Percentiles rank a stretch among this genome's conserved stretches.
These are phyloP conservation scores for Trichocladium uniseriatum DNA, from an alignment of 495 filamentous ascomycete genomes.

Conservation along the genomic window DNA sequence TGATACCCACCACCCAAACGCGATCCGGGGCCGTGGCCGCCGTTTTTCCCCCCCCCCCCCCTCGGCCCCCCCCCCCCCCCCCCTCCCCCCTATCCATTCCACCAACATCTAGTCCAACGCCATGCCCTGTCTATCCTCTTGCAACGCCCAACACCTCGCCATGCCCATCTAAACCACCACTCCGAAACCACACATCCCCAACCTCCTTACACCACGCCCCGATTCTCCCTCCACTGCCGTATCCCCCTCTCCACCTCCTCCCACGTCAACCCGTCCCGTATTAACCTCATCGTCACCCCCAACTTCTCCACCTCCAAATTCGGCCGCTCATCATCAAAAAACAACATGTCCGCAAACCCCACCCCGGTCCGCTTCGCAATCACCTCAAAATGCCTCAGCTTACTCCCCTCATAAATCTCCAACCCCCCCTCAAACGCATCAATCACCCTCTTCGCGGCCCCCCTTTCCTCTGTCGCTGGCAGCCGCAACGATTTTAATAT, in stretches of 20 bases:
- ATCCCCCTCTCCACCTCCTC: slow-evolving; percentile 74
- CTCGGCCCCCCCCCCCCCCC: background rate
- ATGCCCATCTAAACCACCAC: too few relatives aligned
- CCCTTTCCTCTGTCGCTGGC: slow-evolving; percentile 16
- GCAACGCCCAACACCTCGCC: too few relatives aligned
- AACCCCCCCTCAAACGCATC: slow-evolving; percentile 72
- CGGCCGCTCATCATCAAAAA: slow-evolving; percentile 88
- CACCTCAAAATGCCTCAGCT: slow-evolving; percentile 72
- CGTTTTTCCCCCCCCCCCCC: background rate
- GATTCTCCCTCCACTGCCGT: slow-evolving; percentile 63
- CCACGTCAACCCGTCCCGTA: slow-evolving; percentile 65
- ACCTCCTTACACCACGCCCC: slow-evolving; percentile 32
- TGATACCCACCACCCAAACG: background rate
- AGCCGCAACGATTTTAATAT: slow-evolving; percentile 67
- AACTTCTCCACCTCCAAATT: slow-evolving; percentile 80
- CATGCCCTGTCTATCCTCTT: background rate
- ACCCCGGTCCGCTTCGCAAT: slow-evolving; percentile 59
- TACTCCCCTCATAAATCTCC: slow-evolving; percentile 84
- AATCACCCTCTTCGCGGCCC: slow-evolving; percentile 42
- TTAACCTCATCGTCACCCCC: slow-evolving; percentile 74
- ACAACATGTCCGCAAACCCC: slow-evolving; percentile 76
- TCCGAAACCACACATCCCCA: too few relatives aligned
- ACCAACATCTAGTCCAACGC: background rate
- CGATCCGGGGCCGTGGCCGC: too few relatives aligned
- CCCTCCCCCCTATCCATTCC: background rate